phyloP scores from a whole-genome alignment of 2,329 filamentous ascomycete species.

The Colletotrichum sansevieriae region DNA sequence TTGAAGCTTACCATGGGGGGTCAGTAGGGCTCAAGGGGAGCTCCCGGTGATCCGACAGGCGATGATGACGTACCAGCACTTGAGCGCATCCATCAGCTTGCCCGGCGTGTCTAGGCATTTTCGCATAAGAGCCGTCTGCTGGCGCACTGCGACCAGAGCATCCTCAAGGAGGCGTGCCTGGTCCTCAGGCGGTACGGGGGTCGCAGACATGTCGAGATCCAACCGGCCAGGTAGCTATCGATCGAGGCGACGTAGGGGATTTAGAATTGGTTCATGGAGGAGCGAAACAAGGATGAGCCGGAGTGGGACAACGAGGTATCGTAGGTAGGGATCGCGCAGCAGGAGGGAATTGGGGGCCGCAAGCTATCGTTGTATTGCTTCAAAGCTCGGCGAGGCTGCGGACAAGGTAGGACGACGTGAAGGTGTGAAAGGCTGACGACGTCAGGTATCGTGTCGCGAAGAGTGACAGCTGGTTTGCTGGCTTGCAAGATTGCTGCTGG shows the following conservation, averaged over 20 bases:
- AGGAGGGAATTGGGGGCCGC: background rate
- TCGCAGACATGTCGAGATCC: conserved; percentile 55
- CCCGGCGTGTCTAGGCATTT: conserved; percentile 96
- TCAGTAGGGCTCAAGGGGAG: conserved; percentile 39
- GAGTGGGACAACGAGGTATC: background rate
- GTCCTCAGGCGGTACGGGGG: conserved; percentile 78
- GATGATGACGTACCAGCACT: conserved; percentile 85
- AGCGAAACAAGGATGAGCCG: conserved; percentile 18
- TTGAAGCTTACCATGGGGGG: conserved; percentile 41
- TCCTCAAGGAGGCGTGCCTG: conserved; percentile 96
- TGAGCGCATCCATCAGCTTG: conserved; percentile 99
- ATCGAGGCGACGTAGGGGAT: conserved; percentile 37
- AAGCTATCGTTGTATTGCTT: conserved; percentile 1
- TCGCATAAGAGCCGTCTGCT: conserved; percentile 97
- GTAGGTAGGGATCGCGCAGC: background rate
- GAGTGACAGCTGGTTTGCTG: conserved; percentile 2
- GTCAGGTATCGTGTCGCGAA: conserved; percentile 4
- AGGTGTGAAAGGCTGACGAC: conserved; percentile 30
- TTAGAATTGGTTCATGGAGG: conserved; percentile 33
- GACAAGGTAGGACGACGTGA: background rate
- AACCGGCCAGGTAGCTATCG: conserved; percentile 42
- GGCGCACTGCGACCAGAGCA: conserved; percentile 94
- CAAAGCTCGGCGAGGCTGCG: conserved; percentile 6
- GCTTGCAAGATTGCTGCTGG: conserved; percentile 9
- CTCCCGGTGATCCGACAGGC: conserved; percentile 36